These are phyloP conservation scores for Nosema bombycis DNA, from an alignment of 371 early-diverging fungal genomes.

Conservation along the genomic window DNA sequence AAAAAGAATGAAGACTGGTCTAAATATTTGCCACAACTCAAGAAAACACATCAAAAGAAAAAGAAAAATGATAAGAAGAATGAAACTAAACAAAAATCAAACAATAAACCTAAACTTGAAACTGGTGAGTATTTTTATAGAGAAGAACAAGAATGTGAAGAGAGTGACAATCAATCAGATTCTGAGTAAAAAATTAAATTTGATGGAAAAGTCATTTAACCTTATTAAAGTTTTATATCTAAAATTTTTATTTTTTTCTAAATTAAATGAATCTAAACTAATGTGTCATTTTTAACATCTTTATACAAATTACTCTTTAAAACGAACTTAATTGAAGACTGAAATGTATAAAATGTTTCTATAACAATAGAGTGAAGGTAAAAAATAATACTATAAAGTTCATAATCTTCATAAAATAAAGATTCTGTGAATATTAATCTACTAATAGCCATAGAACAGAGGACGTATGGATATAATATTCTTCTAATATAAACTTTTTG, in stretches of 20 bases:
- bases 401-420: not conserved
- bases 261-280: not conserved
- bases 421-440: not conserved
- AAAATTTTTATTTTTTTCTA: no score
- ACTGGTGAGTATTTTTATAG: conserved; percentile 55
- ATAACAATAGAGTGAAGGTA: conserved; percentile 4
- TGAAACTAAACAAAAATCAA: conserved; percentile 1
- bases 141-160: conserved; percentile 7
- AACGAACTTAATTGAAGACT: not conserved
- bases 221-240: no score
- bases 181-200: conserved; percentile 4
- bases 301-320: not conserved
- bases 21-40: conserved; percentile 89
- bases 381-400: not conserved
- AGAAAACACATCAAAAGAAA: conserved; percentile 77
- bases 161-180: conserved; percentile 5
- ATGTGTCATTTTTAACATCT: not conserved
- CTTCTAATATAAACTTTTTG: not conserved
- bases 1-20: conserved; percentile 91
- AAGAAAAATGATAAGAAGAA: conserved; percentile 28
- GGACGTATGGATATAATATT: conserved; percentile 2
- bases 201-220: conserved; percentile 5
- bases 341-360: conserved; percentile 2
- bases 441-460: not conserved
- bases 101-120: conserved; percentile 47